Conservation (phyloP, 345 rosid species). For the Rhizophora apiculata region DNA sequence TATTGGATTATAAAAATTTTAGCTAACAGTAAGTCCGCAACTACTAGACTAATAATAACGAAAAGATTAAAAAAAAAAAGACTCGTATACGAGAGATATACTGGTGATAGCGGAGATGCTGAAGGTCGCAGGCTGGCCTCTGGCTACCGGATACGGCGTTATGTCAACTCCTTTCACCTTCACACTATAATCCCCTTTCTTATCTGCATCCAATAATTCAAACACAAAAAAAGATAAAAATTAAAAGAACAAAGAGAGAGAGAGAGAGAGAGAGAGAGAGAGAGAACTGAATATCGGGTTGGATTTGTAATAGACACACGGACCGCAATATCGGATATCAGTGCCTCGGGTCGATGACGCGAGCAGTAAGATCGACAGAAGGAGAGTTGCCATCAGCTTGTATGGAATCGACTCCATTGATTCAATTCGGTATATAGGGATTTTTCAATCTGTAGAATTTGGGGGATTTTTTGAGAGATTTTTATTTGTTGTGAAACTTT, state of each 20-base stretch:
- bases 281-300: not conserved
- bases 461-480: not conserved
- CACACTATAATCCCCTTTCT: slow-evolving; percentile 33
- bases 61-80: not conserved
- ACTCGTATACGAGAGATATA: not conserved
- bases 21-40: not conserved
- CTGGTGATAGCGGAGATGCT: slow-evolving; percentile 41
- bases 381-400: slow-evolving; percentile 5
- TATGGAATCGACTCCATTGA: slow-evolving; percentile 3
- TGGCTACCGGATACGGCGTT: slow-evolving; percentile 39
- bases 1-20: too few relatives aligned
- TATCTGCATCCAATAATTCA: slow-evolving; percentile 26
- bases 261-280: too few relatives aligned
- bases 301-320: not conserved
- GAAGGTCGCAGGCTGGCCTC: slow-evolving; percentile 44
- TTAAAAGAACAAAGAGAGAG: not conserved
- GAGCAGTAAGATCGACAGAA: slow-evolving; percentile 25
- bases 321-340: slow-evolving; percentile 45
- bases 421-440: not conserved
- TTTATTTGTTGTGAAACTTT: not conserved
- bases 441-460: not conserved
- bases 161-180: slow-evolving; percentile 45
- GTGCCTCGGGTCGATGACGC: slow-evolving; percentile 24
- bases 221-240: not conserved
- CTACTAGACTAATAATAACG: not conserved